Evolutionary conservation across 2,329 filamentous ascomycete species (phyloP), one percentile per base, ranked within the genome.

Genomic region (Pestalotiopsis fici): DNA sequence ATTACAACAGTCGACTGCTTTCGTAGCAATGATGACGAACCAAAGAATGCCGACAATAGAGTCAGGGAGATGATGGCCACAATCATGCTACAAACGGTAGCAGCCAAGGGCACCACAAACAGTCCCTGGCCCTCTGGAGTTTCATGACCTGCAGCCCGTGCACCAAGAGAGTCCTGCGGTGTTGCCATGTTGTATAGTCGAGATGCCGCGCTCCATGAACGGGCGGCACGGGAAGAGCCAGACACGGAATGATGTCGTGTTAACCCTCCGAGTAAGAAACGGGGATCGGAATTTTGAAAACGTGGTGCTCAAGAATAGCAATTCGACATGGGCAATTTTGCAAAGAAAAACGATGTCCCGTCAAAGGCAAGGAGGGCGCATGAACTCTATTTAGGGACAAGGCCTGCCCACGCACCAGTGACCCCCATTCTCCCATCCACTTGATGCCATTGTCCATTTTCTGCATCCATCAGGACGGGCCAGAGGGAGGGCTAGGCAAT

Each of bases 11-110:
- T 54, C 68, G 63, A 68, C 54, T 12, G n/a, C 28, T 15, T 4
- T 12, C 5, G 12, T 23, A 12, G 5, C 39, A 21, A 28, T 50
- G 15, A 5, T 3, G 25, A 69, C 71, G n/a, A 13, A 74, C 72
- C 65, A 27, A 69, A 50, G 67, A 71, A 72, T 39, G 67, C 68
- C 11, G 72, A 70, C 54, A 75, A 15, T 9, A 70, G 66, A 2
- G 69, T 67, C 12, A 69, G 59, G 1, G 73, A 65, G 11, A 67
- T 35, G 57, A 73, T 66, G 3, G 69, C 64, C 12, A 73, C 25
- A 6, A 73, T 62, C 55, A 73, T 60, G 54, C 69, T 59, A 39
- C 67, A 13, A 39, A 71, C 57, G 6, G 57, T 66, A 9, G 67
- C 69, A 43, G 67, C 66, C 13, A 70, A 7, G 12, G 65, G 67